These are phyloP conservation scores for Ophiocordyceps camponoti-saundersi DNA, from an alignment of 2,329 filamentous ascomycete species.

Conservation along the genomic window DNA sequence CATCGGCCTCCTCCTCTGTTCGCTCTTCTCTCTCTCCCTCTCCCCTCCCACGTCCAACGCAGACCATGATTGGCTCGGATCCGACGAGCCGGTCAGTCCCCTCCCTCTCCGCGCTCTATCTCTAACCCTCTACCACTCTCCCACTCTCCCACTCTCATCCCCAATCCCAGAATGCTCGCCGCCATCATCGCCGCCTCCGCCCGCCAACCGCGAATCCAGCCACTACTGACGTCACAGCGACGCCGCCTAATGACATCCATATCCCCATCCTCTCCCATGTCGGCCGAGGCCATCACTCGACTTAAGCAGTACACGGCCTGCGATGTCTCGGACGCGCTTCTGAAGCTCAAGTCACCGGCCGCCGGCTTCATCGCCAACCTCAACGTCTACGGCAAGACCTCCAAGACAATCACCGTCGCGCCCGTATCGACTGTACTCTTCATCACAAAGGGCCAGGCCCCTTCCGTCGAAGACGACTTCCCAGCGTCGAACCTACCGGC, in stretches of 20 bases:
- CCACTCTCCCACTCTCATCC: no score
- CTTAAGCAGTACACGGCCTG: conserved; percentile 26
- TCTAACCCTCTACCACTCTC: background rate
- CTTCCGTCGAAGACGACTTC: conserved; percentile 5
- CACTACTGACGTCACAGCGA: no score
- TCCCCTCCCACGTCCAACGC: background rate
- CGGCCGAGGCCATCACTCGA: conserved; percentile 7
- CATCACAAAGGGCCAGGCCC: conserved; percentile 32
- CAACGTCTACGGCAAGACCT: conserved; percentile 9
- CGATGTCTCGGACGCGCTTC: conserved; percentile 55
- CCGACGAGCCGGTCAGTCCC: no score
- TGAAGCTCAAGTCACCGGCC: conserved; percentile 48
- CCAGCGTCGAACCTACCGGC: conserved; percentile 32
- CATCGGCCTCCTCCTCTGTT: background rate
- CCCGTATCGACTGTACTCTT: conserved; percentile 47
- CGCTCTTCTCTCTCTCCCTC: background rate
- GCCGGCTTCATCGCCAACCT: conserved; percentile 51
- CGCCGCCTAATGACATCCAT: background rate
- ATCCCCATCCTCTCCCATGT: conserved; percentile 1
- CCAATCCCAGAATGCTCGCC: no score
- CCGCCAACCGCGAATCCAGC: no score
- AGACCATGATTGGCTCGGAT: background rate
- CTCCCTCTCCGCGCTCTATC: no score
- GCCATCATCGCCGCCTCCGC: no score
- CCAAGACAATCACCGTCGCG: conserved; percentile 18